These are phyloP conservation scores for grape (Vitis vinifera) DNA, from an alignment of 164 flowering plant species.

Conservation along the genomic window ASM3070453v1 NC_081808.1:21741001-21741500, in stretches of 20 bases:
- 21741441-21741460: slow-evolving; percentile 64
- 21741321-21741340: slow-evolving; percentile 50
- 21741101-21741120: not conserved
- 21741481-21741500: slow-evolving; percentile 44
- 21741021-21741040: not conserved
- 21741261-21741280: not conserved
- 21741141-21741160: too few species aligned
- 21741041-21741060: not conserved
- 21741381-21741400: slow-evolving; percentile 38
- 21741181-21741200: not conserved
- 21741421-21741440: slow-evolving; percentile 39
- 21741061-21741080: not conserved
- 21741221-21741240: not conserved
- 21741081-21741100: not conserved
- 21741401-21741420: slow-evolving; percentile 42
- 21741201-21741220: too few species aligned
- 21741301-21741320: slow-evolving; percentile 38
- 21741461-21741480: slow-evolving; percentile 42
- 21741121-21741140: not conserved
- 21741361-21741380: slow-evolving; percentile 50
- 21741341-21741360: slow-evolving; percentile 28
- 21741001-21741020: not conserved
- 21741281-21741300: not conserved
- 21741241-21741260: slow-evolving; percentile 7
- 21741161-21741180: not conserved